Evolutionary conservation across 2,329 filamentous ascomycete species (phyloP), one percentile per base, ranked within the genome.

Genomic region (Elsinoe batatas): DNA sequence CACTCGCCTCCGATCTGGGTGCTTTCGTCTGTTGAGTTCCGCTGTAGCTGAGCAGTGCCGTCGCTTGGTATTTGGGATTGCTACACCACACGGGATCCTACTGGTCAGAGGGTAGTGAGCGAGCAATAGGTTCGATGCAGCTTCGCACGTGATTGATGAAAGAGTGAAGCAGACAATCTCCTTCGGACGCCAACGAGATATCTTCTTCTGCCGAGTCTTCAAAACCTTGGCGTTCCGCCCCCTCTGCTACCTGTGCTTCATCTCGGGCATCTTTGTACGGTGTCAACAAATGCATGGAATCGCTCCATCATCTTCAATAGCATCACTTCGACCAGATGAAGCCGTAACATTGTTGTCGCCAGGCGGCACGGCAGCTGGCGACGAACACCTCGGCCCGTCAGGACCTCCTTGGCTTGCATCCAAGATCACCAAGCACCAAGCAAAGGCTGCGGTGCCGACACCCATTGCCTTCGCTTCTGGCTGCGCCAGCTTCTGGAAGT

Each of bases 161-260:
- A 30, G 30, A 17, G 46, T n/a, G 8, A 30, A 32, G 46, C 30
- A 50, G 46, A 50, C 26, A 50, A 50, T 50, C 46, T 50, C 30
- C 26, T n/a, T 3, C 13, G 6, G 20, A 46, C 20, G 6, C 5
- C 7, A 1, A 13, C 15, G 20, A 46, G 15, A 46, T 13, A 46
- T 46, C 20, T 46, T 26, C 20, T 30, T 13, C 18, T 12, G 11
- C 42, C 17, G 11, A 46, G 42, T 15, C 17, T 12, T 13, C 36
- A 6, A 13, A 4, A 22, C 20, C 42, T 46, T 32, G 42, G 42
- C 42, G 11, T 30, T 46, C 42, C 42, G 42, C 42, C 26, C 42
- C 42, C 26, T 22, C 42, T 46, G 11, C 20, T 26, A 5, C 8
- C 7, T 8, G 26, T 30, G 5, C 26, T 30, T 30, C 26, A 30